Conservation (phyloP, 1,284 basidiomycete genomes). For the Rhodotorula sp. region DNA sequence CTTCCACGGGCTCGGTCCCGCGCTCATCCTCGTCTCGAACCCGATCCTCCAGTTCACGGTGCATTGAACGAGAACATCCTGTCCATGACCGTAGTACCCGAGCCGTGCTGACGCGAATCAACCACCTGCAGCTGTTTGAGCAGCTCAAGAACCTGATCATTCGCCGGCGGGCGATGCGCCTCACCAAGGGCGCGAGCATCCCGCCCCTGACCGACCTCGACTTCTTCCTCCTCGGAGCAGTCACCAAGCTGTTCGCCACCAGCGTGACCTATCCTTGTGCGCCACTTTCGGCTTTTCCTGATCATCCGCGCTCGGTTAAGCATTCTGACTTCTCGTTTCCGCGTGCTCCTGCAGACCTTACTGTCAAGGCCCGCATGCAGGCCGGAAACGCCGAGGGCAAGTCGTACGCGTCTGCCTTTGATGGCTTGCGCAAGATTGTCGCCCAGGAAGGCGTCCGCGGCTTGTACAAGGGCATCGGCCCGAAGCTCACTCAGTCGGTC, state of each 20-base stretch:
- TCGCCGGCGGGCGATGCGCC: conserved; percentile 55
- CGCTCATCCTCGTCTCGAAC: conserved; percentile 88
- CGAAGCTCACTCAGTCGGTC: conserved; percentile 85
- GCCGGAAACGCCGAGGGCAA: conserved; percentile 64
- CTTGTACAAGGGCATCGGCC: conserved; percentile 78
- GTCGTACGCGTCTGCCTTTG: conserved; percentile 67
- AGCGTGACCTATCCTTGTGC: conserved; percentile 45
- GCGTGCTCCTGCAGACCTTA: conserved; percentile 53
- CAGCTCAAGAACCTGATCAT: conserved; percentile 79
- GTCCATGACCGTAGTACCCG: too few species aligned
- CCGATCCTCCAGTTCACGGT: conserved; percentile 69
- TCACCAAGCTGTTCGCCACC: conserved; percentile 60
- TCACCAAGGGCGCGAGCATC: conserved; percentile 50
- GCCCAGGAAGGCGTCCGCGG: conserved; percentile 72
- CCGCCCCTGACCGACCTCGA: conserved; percentile 71
- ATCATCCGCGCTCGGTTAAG: not conserved
- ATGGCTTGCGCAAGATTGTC: conserved; percentile 57
- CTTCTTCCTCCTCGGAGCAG: conserved; percentile 80
- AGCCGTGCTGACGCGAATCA: conserved; percentile 47
- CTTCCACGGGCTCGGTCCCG: conserved; percentile 94
- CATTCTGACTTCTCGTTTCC: not conserved
- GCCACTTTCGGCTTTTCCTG: not conserved
- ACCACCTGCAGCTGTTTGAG: conserved; percentile 59
- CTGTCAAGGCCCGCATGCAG: conserved; percentile 78
- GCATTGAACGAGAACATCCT: conserved; percentile 15